Evolutionary conservation across 345 rosid genomes (phyloP).

Genomic region (Brassica incana): DNA sequence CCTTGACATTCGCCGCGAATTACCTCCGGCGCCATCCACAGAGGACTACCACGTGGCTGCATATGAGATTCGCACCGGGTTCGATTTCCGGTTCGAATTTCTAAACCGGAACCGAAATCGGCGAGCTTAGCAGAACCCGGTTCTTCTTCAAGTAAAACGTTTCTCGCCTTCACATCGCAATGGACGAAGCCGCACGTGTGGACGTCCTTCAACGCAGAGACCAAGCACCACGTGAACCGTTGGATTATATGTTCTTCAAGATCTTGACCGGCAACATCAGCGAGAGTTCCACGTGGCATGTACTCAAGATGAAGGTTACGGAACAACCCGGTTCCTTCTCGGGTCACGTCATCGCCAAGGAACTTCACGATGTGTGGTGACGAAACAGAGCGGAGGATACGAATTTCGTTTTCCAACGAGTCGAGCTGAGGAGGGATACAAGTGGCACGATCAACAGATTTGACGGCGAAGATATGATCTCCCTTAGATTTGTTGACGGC

Average conservation of each 20-base stretch:
- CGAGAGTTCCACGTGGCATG: constrained; percentile 22
- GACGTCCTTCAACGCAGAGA: constrained; percentile 23
- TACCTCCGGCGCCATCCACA: constrained; percentile 31
- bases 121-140: constrained; percentile 19
- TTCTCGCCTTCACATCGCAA: constrained; percentile 24
- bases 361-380: constrained; percentile 21
- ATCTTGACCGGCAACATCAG: constrained; percentile 1
- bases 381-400: constrained; percentile 50
- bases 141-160: constrained; percentile 12
- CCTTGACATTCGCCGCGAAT: constrained; percentile 24
- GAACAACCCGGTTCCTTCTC: constrained; percentile 13
- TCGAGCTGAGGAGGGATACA: constrained; percentile 39
- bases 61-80: background rate
- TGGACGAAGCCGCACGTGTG: constrained; percentile 18
- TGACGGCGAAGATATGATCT: constrained; percentile 49
- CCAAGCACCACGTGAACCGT: constrained; percentile 25
- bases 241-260: constrained; percentile 3
- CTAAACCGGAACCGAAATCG: constrained; percentile 25
- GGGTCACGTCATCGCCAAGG: constrained; percentile 23
- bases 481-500: constrained; percentile 38
- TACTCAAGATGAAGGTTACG: constrained; percentile 20
- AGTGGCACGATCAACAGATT: constrained; percentile 45
- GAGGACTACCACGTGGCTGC: constrained; percentile 24
- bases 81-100: background rate
- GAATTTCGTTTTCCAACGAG: constrained; percentile 57